Evolutionary conservation across 2,329 filamentous ascomycete species (phyloP).

Genomic region (Sporothrix phasma): DNA sequence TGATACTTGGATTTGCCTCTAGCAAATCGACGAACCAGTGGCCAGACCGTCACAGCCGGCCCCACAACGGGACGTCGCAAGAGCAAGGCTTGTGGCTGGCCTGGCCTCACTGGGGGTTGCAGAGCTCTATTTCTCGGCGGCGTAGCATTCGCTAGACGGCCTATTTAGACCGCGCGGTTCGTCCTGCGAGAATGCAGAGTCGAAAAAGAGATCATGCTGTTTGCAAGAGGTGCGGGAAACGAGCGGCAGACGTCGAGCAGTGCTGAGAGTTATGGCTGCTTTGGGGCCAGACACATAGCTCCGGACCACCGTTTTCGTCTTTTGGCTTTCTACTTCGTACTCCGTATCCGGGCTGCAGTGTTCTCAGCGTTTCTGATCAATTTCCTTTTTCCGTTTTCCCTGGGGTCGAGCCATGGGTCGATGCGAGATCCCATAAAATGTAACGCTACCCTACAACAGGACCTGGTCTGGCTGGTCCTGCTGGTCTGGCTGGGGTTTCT

Average conservation of each 20-base stretch:
- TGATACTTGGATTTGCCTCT: too few species aligned
- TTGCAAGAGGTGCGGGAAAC: too few species aligned
- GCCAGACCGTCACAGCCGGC: neutral
- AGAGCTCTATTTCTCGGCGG: neutral
- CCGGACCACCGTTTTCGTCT: neutral
- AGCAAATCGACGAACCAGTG: too few species aligned
- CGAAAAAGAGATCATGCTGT: too few species aligned
- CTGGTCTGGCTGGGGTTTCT: neutral
- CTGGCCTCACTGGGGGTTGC: too few species aligned
- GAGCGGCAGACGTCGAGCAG: too few species aligned
- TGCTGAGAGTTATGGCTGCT: too few species aligned
- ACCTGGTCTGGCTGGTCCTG: neutral
- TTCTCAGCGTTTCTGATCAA: too few species aligned
- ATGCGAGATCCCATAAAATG: constrained; percentile 8
- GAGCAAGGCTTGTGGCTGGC: too few species aligned
- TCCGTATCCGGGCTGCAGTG: too few species aligned
- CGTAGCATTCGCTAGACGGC: neutral
- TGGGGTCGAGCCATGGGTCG: neutral
- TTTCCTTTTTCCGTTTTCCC: neutral
- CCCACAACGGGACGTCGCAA: neutral
- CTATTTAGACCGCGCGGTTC: neutral
- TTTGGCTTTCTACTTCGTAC: neutral
- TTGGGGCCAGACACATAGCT: too few species aligned
- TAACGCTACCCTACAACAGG: neutral
- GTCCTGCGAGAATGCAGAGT: neutral